phyloP scores from a whole-genome alignment of 2,329 filamentous ascomycete genomes.

The Alternaria conjuncta region DNA sequence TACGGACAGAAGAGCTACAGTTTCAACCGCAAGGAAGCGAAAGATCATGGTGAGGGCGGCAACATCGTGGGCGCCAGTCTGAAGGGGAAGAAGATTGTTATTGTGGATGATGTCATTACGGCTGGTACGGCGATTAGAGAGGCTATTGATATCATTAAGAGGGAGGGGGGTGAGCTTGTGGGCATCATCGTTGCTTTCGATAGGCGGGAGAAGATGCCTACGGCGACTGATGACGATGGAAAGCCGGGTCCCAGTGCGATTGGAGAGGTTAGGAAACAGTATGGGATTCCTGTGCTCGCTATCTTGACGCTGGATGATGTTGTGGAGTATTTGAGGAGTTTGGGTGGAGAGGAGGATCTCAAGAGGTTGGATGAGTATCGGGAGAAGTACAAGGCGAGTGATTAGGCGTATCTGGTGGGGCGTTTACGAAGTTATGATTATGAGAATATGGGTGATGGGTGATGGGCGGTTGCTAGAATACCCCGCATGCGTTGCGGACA shows the following conservation, averaged over 20 bases:
- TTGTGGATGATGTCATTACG: conserved; percentile 97
- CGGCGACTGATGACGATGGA: conserved; percentile 65
- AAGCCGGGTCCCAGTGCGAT: conserved; percentile 79
- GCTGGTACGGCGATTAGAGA: conserved; percentile 94
- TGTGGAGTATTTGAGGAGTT: conserved; percentile 52
- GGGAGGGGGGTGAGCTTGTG: conserved; percentile 82
- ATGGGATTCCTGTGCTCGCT: conserved; percentile 79
- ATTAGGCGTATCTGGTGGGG: conserved; percentile 20
- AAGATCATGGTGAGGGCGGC: conserved; percentile 94
- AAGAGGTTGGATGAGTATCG: conserved; percentile 50
- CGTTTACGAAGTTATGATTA: background rate
- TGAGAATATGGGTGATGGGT: background rate
- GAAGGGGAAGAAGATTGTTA: conserved; percentile 83
- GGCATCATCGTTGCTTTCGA: conserved; percentile 91
- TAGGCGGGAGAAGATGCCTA: conserved; percentile 80
- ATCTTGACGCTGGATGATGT: conserved; percentile 88
- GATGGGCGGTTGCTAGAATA: background rate
- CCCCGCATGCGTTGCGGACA: background rate
- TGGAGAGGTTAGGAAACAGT: conserved; percentile 82
- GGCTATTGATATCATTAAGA: conserved; percentile 85
- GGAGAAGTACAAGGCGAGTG: conserved; percentile 49
- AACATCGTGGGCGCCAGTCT: conserved; percentile 87
- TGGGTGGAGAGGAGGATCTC: conserved; percentile 55
- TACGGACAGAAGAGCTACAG: conserved; percentile 79
- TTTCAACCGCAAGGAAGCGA: conserved; percentile 96